Evolutionary conservation across 345 rosid species (phyloP), one percentile per base, ranked within the genome.

Genomic region (Noccaea caerulescens): DNA sequence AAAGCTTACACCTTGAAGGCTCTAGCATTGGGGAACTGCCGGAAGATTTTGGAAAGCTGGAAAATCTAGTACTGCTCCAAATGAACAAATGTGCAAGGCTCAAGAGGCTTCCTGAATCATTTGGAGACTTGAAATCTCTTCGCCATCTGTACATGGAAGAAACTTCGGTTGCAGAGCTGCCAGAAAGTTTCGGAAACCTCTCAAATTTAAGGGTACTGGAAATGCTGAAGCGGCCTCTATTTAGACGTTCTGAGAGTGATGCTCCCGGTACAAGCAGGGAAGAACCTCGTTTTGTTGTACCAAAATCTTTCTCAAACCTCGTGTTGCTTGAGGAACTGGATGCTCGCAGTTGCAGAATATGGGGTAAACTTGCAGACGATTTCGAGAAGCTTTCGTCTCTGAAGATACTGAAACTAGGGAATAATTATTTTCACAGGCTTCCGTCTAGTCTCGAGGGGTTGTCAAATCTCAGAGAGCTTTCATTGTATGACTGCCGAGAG

Each of bases 231-330:
- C 16, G 41, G 5, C 72, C 72, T 38, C 61, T 73, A 7, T 66
- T 49, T 41, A 73, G 77, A 66, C 63, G 8, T 43, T 37, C 9
- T 47, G 46, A 12, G 10, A 34, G 45, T 45, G 64, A 20, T 52
- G 9, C 25, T 52, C 13, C 36, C 30, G 58, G n/a, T n/a, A n/a
- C n/a, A n/a, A n/a, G n/a, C n/a, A n/a, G n/a, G n/a, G n/a, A n/a
- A n/a, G n/a, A 53, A 53, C 58, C 10, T 53, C 58, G 9, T 53
- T 53, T 53, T 30, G 18, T 6, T 34, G 38, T 73, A 18, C 61
- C 77, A 50, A 18, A 47, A 9, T 58, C 72, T 49, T 49, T 73
- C 46, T 73, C 77, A 49, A 73, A 66, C 34, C 72, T 73, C 33
- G 5, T 3, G 59, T 12, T 2, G 50, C 72, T 73, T 27, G 77